A percentile compares a stretch with the other conserved stretches of the same genome.
Evolutionary conservation across 495 filamentous ascomycete species (phyloP).

Genomic region (Aspergillus homomorphus): DNA sequence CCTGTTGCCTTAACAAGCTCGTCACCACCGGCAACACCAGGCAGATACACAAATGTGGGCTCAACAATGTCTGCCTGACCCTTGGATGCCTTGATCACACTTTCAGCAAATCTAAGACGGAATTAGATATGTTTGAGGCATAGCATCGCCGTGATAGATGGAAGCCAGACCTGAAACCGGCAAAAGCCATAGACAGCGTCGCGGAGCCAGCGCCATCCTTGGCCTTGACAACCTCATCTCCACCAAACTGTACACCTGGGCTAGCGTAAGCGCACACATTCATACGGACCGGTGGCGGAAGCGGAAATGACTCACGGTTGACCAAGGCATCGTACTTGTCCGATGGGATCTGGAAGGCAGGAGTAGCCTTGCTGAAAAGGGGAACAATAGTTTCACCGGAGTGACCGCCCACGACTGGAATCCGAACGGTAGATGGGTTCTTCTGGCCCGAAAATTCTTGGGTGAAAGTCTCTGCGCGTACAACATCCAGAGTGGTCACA

Average conservation of each 20-base stretch:
- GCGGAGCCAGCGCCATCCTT: conserved; percentile 95
- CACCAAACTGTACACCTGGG: conserved; percentile 88
- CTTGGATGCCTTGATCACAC: conserved; percentile 79
- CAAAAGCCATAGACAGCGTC: conserved; percentile 96
- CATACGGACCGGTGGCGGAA: background rate
- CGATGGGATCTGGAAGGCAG: conserved; percentile 72
- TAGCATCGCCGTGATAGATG: background rate
- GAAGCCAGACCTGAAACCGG: conserved; percentile 73
- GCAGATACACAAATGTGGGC: conserved; percentile 91
- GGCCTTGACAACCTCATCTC: conserved; percentile 97
- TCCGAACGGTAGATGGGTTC: conserved; percentile 73
- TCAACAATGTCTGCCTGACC: conserved; percentile 90
- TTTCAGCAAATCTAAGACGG: conserved; percentile 77
- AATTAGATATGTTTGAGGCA: conserved; percentile 24
- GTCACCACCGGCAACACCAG: conserved; percentile 82
- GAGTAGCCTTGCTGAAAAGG: conserved; percentile 86
- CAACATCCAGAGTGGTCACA: conserved; percentile 97
- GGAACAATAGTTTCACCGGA: conserved; percentile 97
- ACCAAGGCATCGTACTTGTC: conserved; percentile 84
- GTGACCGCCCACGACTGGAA: conserved; percentile 96
- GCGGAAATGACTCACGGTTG: conserved; percentile 59
- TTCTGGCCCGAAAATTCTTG: conserved; percentile 77
- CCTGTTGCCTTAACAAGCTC: conserved; percentile 78
- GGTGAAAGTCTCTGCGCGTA: conserved; percentile 95
- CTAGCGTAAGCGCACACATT: background rate